A percentile compares a stretch with the other conserved stretches of the same genome.
phyloP scores from a whole-genome alignment of 2,329 filamentous ascomycete genomes.

The Cyanodermella asteris region DNA sequence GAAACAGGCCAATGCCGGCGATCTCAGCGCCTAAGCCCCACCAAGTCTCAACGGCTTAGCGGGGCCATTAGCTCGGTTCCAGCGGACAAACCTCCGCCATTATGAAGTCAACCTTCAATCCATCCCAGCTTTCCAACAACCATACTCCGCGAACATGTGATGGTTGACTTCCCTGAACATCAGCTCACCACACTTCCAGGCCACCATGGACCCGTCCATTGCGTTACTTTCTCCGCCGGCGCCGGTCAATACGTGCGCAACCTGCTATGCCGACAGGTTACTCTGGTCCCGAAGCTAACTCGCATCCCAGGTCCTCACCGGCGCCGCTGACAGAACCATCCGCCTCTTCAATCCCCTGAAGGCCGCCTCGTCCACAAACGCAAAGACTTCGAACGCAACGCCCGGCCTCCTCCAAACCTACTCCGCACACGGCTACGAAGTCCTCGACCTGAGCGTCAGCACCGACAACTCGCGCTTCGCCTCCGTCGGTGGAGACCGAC shows the following conservation, averaged over 20 bases:
- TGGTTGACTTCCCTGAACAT: constrained; percentile 20
- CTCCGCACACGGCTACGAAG: constrained; percentile 73
- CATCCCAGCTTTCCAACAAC: too few species aligned
- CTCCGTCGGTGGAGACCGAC: constrained; percentile 72
- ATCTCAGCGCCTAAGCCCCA: too few species aligned
- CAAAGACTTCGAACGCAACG: constrained; percentile 18
- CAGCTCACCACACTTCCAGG: constrained; percentile 19
- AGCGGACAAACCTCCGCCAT: too few species aligned
- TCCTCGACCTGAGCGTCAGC: constrained; percentile 56
- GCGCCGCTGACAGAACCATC: constrained; percentile 64
- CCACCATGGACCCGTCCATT: constrained; percentile 25
- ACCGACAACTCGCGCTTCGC: constrained; percentile 66
- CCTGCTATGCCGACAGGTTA: not conserved
- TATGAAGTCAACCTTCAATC: too few species aligned
- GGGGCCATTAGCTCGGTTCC: too few species aligned
- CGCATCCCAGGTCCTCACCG: constrained; percentile 60
- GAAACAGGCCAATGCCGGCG: too few species aligned
- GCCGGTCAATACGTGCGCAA: constrained; percentile 22
- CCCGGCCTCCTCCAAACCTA: constrained; percentile 48
- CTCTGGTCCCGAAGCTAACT: not conserved
- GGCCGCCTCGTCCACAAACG: too few species aligned
- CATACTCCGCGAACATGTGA: constrained; percentile 13
- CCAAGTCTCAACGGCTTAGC: too few species aligned
- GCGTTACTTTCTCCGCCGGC: constrained; percentile 27
- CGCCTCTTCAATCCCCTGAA: constrained; percentile 57